Evolutionary conservation across 768 basidiomycete species (phyloP).

Genomic region (Leucocoprinus leucothites): DNA sequence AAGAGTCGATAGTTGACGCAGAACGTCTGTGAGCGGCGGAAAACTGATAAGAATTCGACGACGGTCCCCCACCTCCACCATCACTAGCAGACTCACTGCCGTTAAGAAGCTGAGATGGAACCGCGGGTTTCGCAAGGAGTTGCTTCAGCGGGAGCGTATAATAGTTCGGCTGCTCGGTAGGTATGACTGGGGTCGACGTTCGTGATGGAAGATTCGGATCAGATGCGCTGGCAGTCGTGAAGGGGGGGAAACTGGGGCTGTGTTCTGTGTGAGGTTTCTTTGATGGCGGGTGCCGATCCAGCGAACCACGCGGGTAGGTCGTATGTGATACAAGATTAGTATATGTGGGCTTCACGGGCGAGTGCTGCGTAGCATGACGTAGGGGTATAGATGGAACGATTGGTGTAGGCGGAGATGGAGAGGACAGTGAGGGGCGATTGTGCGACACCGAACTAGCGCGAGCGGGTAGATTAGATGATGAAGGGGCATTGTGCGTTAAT

Average conservation of each 20-base stretch:
- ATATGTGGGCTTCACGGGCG: not conserved
- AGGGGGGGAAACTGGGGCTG: not conserved
- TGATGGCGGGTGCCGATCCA: constrained; percentile 3
- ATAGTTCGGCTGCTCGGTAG: not conserved
- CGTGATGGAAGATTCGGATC: constrained; percentile 7
- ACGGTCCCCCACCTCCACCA: not conserved
- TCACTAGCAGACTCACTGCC: not conserved
- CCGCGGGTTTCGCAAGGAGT: constrained; percentile 5
- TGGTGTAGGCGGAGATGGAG: constrained; percentile 8
- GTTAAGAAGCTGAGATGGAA: not conserved
- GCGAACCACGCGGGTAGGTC: not conserved
- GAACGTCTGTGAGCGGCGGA: not conserved
- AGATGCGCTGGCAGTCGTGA: not conserved
- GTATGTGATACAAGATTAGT: not conserved
- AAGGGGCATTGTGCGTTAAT: not conserved
- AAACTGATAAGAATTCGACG: not conserved
- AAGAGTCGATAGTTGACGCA: not conserved
- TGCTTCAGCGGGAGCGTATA: constrained; percentile 4
- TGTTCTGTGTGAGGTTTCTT: not conserved
- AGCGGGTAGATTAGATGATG: constrained; percentile 1
- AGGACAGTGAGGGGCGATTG: constrained; percentile 8
- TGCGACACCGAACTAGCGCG: not conserved
- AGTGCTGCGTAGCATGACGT: constrained; percentile 10
- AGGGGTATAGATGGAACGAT: constrained; percentile 11
- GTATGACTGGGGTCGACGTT: not conserved